Evolutionary conservation across 768 basidiomycete genomes (phyloP), one percentile per base, ranked within the genome.

Genomic region (Gelatoporia subvermispora): DNA sequence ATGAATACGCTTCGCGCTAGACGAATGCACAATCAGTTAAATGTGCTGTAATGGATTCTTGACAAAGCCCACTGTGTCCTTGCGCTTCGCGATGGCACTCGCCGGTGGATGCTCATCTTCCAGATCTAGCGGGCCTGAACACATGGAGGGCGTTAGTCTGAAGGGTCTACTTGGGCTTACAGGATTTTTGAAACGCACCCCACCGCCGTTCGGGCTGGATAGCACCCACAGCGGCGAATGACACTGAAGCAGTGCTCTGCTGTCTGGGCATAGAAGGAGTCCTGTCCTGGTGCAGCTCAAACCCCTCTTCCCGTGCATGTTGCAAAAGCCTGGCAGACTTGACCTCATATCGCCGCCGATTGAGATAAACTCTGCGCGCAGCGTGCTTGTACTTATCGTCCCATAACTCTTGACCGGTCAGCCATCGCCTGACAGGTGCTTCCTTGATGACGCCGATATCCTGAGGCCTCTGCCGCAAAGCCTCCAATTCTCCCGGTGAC

Each of bases 371-470:
- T 16, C 62, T 68, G 40, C 70, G 60, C 13, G 77, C 76, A 0
- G 61, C 44, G 22, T 60, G 59, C 41, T 64, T 65, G 63, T 72
- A 85, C 54, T 67, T 71, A 57, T 70, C 66, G 61, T 87, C 82
- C 84, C 85, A 85, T 28, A 72, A 58, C 18, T 73, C 68, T 62
- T 84, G 82, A 8, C 84, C 81, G 3, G 67, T 63, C 13, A 79
- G 60, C 76, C 87, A 93, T n/a, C 82, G 73, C 60, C 76, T 70
- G 0, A 79, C 79, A 0, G 85, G 82, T 0, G 69, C 78, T 64
- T 90, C 88, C 61, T 85, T 88, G 62, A 92, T 79, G 28, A 85
- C 63, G 0, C 87, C 88, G 35, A 90, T 74, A 50, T 85, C 71
- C 11, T 72, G 69, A 0, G 75, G 67, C 0, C 73, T 71, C 35